These are phyloP conservation scores for Amphichorda felina DNA, from an alignment of 2,329 filamentous ascomycete genomes.

Conservation along the genomic window DNA sequence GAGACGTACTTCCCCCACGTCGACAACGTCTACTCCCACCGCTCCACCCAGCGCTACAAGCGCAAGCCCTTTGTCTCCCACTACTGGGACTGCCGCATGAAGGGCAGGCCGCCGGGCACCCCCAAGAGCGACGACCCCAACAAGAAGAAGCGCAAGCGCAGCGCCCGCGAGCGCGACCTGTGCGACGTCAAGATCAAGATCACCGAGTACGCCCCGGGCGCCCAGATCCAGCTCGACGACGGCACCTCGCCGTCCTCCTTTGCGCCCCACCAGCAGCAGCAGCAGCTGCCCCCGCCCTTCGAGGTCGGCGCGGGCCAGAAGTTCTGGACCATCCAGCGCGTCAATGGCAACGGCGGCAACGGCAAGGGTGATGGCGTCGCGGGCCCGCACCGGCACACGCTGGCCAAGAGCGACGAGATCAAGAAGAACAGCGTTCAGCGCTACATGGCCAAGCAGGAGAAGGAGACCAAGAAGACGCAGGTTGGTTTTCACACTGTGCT, in stretches of 20 bases:
- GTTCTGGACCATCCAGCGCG: constrained; percentile 65
- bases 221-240: constrained; percentile 19
- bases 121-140: constrained; percentile 69
- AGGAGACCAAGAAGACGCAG: constrained; percentile 45
- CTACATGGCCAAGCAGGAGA: constrained; percentile 50
- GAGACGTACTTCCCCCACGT: constrained; percentile 74
- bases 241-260: constrained; percentile 1
- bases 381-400: constrained; percentile 62
- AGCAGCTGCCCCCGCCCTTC: constrained; percentile 16
- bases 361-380: constrained; percentile 58
- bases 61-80: constrained; percentile 73
- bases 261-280: constrained; percentile 6
- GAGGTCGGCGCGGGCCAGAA: constrained; percentile 21
- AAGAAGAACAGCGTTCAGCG: constrained; percentile 72
- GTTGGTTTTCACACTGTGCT: constrained; percentile 5
- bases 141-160: constrained; percentile 73
- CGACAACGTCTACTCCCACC: constrained; percentile 76
- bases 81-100: constrained; percentile 77
- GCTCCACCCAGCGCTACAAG: constrained; percentile 71
- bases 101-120: constrained; percentile 67
- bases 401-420: constrained; percentile 65
- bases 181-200: constrained; percentile 84
- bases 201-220: constrained; percentile 61
- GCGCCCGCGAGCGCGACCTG: constrained; percentile 62
- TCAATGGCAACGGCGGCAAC: constrained; percentile 66